Evolutionary conservation across 495 filamentous ascomycete genomes (phyloP), one percentile per base, ranked within the genome.

Genomic region (Hypoxylon lenormandii): DNA sequence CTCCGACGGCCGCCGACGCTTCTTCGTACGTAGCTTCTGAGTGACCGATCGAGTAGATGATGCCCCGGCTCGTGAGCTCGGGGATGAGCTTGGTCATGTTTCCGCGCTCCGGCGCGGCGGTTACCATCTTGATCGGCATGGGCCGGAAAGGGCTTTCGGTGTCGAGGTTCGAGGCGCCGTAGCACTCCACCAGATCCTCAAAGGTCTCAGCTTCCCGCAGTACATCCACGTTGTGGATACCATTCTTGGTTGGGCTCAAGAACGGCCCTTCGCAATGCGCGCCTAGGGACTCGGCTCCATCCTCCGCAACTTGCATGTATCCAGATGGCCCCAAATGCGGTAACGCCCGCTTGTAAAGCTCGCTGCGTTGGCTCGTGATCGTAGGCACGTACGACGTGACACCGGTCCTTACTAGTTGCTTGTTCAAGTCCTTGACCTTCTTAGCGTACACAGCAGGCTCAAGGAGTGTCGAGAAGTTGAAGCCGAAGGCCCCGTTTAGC

Each of bases 201-300:
- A 89, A 81, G 49, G 76, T 84, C 30, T 82, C 72, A 36, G 85
- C 82, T 36, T 76, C 60, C 33, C 81, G 86, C 16, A 96, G 82
- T 15, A 91, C 89, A 43, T 86, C 82, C 13, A 80, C 70, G 70
- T 91, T 90, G 80, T 94, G 88, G 57, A 93, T 86, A 54, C 91
- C 92, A 66, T 92, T 85, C 79, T 91, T 85, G 58, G 81, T 74
- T 54, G 88, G 84, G 74, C 75, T 89, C 54, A 96, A 82, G 80
- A 94, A 96, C 0, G 92, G 92, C 0, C 92, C 92, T 82, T 96
- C 92, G 72, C 88, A 87, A 72, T 96, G 92, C 4, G 92, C 92
- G 2, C 92, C 92, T 4, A 96, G 86, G 0, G 90, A 92, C 75
- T 94, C 91, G 30, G 91, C 85, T 59, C 92, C 92, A 53, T 88